These are phyloP conservation scores for Calonectria montana DNA, from an alignment of 2,329 filamentous ascomycete genomes.

Conservation along the genomic window DNA sequence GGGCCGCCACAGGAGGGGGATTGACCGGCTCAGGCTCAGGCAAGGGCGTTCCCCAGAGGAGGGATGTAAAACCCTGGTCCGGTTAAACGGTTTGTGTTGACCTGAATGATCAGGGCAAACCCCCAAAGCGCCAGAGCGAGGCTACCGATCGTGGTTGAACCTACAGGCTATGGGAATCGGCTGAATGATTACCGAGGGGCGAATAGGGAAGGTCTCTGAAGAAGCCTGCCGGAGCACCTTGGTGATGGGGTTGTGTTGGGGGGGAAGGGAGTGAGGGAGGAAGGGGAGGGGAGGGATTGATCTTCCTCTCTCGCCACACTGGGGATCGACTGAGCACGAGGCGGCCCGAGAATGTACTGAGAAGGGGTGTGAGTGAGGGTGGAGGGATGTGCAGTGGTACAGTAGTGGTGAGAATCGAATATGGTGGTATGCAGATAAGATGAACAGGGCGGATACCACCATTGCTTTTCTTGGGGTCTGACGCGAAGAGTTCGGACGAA, in stretches of 20 bases:
- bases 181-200: slow-evolving; percentile 17
- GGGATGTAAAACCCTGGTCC: slow-evolving; percentile 2
- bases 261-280: not conserved
- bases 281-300: not conserved
- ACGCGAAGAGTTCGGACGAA: slow-evolving; percentile 33
- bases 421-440: slow-evolving; percentile 29
- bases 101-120: slow-evolving; percentile 3
- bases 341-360: slow-evolving; percentile 20
- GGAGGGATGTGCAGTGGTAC: slow-evolving; percentile 27
- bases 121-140: slow-evolving; percentile 4
- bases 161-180: slow-evolving; percentile 23
- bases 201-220: slow-evolving; percentile 17
- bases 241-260: not conserved
- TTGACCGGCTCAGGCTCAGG: slow-evolving; percentile 15
- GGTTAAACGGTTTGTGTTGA: slow-evolving; percentile 5
- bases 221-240: not conserved
- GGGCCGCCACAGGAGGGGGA: not conserved
- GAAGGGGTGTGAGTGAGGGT: slow-evolving; percentile 12
- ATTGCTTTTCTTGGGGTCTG: slow-evolving; percentile 30
- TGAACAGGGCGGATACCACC: slow-evolving; percentile 33
- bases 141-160: slow-evolving; percentile 4
- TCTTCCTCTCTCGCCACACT: slow-evolving; percentile 26
- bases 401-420: slow-evolving; percentile 12
- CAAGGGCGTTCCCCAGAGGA: slow-evolving; percentile 15
- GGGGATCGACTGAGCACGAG: slow-evolving; percentile 23